A percentile compares a stretch with the other conserved stretches of the same genome.
phyloP scores from a whole-genome alignment of 163 green algal species.

The Chlorella variabilis region DNA sequence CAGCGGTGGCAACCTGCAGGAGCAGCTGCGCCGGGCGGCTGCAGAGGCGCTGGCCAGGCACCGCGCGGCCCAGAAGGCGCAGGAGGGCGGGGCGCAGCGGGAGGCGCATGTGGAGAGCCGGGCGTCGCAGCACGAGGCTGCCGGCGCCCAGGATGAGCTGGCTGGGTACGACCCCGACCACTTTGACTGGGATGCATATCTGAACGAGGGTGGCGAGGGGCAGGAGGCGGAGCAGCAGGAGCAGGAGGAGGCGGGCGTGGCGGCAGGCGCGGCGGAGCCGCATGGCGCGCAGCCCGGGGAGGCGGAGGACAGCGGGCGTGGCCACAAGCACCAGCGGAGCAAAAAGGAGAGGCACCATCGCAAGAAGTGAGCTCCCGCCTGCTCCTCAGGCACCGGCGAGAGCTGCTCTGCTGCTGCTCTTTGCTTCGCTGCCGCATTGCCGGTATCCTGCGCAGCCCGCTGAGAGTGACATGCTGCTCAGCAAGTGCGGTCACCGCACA shows the following conservation, averaged over 20 bases:
- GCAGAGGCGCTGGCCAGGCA: conserved; percentile 8
- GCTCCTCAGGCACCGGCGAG: no score
- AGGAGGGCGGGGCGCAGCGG: not conserved
- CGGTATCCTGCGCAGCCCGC: no score
- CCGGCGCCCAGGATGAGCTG: not conserved
- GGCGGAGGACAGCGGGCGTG: not conserved
- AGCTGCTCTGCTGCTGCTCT: no score
- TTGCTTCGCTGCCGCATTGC: no score
- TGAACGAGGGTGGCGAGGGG: not conserved
- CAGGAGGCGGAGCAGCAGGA: not conserved
- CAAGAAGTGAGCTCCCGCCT: not conserved
- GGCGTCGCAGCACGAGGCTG: not conserved
- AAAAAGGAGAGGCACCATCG: not conserved
- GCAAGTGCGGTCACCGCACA: no score
- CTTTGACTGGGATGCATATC: conserved; percentile 24
- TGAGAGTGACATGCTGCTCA: no score
- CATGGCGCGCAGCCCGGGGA: not conserved
- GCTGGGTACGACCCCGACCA: not conserved
- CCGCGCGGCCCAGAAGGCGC: not conserved
- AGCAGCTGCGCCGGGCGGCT: conserved; percentile 11
- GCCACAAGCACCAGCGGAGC: not conserved
- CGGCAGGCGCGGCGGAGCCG: not conserved
- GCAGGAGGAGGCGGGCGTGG: not conserved
- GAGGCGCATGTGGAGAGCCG: not conserved
- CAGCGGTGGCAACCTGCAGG: not conserved